Evolutionary conservation across 2,329 filamentous ascomycete species (phyloP), one percentile per base, ranked within the genome.

Genomic region (Aureobasidium sp.): DNA sequence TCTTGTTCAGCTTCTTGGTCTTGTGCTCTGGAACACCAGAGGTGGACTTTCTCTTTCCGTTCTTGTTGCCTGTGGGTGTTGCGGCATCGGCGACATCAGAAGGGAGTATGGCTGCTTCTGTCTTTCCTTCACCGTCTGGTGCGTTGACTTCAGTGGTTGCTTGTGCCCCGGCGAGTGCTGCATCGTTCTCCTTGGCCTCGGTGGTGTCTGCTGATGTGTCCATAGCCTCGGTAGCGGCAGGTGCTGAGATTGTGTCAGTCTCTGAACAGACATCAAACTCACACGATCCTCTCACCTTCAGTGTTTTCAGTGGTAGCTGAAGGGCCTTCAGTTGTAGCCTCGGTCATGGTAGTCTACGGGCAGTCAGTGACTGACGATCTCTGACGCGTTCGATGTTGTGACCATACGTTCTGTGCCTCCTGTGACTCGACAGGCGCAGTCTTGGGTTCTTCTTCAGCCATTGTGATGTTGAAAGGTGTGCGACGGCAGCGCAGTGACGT

Each of bases 1-100:
- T 96, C 79, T 88, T 90, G 79, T 86, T 94, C 65, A 92, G 80
- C 74, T 92, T 92, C 81, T 92, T 92, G 69, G 76, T 80, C 77
- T 89, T 92, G 75, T 85, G 79, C 67, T 88, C 85, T 10, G 87
- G 78, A 20, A 81, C 81, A 47, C 82, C 83, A 62, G 81, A 81
- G 46, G 80, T 81, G 27, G 90, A 95, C 82, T 94, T 66, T 62
- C 71, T 65, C 70, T 74, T 74, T 66, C 71, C 71, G 62, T 71
- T 69, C 65, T 73, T 73, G 63, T 61, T 63, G 29, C 68, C 65
- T 7, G 67, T 66, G 13, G 70, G 68, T 20, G 70, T 69, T 24
- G 66, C 65, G 27, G 41, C 60, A 24, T 59, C 51, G 27, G 59
- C 51, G 39, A 48, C 60, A 10, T 63, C 60, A 10, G 57, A 61